Base-by-base conservation (phyloP, 306 rosid genomes). In the Glycine soja region DNA sequence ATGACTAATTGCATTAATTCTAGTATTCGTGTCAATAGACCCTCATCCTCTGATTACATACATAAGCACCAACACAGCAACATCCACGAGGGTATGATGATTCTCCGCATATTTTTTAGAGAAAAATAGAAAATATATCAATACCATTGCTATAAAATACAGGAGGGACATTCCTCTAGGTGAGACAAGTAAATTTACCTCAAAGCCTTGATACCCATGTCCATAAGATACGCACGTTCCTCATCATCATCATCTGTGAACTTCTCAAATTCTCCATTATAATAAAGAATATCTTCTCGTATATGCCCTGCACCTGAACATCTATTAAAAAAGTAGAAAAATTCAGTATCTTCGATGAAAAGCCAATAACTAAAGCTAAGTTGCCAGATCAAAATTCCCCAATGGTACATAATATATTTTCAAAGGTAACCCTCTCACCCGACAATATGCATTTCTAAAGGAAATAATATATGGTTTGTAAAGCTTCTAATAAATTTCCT, bases 301-400 rank as follows among this genome's bases (percentile, higher is more conserved):
- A 92, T 73, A 85, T 92, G 87, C 76, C 95, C 95, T 30, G 97
- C 94, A 0, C 97, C 95, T 56, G 87, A 90, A 82, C 95, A 92
- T 88, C 97, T 92, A 57, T 84, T 61, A 72, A 81, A 74, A 69
- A 67, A 80, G 79, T 66, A 47, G 79, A 82, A 62, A 71, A 65
- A 10, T 66, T 86, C 76, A 89, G 84, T 58, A 62, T 42, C 77
- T 50, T 76, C 13, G 24, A 76, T 45, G n/a, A 38, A 34, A 34
- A 45, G 7, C 13, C 47, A 11, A 58, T n/a, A 34, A 68, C 30
- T 74, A 63, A 42, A 32, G 36, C 46, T 19, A 42, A 18, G 50
- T 51, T 40, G 68, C 59, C 48, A 64, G 64, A 47, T 53, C 57
- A 73, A 38, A 38, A 63, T 63, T 43, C 10, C 10, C 45, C 56